Evolutionary conservation across 2,329 filamentous ascomycete species (phyloP).

Genomic region (Coniochaeta ligniaria): DNA sequence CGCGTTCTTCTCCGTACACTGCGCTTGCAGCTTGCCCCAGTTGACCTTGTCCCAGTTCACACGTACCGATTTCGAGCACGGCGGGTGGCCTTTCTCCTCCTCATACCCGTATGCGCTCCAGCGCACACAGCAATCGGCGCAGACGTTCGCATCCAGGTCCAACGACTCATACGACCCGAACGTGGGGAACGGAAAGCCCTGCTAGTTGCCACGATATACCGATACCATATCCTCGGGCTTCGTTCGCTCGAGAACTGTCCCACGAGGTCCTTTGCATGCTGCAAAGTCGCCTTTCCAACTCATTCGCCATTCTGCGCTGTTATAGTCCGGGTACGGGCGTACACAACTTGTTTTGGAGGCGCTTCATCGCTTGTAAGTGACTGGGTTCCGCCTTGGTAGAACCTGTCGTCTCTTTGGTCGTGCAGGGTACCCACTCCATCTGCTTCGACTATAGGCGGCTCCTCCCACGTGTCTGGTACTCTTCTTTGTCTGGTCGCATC

Average conservation of each 20-base stretch:
- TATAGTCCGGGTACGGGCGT: constrained; percentile 4
- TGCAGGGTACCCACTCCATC: not conserved
- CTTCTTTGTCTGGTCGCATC: not conserved
- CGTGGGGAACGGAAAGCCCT: constrained; percentile 1
- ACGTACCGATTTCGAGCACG: not conserved
- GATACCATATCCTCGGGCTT: not conserved
- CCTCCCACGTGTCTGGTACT: not conserved
- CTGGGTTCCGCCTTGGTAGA: not conserved
- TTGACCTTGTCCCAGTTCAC: constrained; percentile 55
- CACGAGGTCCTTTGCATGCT: constrained; percentile 1
- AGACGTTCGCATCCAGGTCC: constrained; percentile 1
- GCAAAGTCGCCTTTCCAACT: not conserved
- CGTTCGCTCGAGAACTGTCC: not conserved
- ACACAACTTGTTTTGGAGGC: not conserved
- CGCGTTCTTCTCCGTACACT: constrained; percentile 58
- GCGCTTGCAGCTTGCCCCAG: constrained; percentile 62
- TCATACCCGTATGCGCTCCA: not conserved
- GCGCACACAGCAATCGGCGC: not conserved
- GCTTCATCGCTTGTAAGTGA: not conserved
- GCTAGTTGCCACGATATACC: constrained; percentile 2
- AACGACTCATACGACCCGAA: constrained; percentile 2
- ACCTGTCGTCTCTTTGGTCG: not conserved
- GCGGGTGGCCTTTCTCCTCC: not conserved
- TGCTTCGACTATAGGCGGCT: not conserved
- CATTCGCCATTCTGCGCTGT: not conserved